Base-by-base conservation (phyloP, 176 grass and related monocot species). In the Ananas comosus region DNA sequence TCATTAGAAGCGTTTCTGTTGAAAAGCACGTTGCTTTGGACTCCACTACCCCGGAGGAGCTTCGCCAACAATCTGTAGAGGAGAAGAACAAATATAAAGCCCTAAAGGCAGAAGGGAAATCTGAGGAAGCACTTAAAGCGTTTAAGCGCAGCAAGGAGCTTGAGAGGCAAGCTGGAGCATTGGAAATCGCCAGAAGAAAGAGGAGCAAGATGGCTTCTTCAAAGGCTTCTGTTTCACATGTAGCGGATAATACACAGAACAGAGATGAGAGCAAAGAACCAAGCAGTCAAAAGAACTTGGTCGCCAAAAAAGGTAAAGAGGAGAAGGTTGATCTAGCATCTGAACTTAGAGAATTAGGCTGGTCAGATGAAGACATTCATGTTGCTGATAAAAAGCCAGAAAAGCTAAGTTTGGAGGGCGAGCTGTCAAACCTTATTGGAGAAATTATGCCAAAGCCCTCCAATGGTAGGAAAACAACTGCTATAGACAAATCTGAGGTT, bases 101-200 rank as follows among this genome's bases (percentile, higher is more conserved):
- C 27, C 64, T 92, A 3, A 97, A 90, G 78, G 88, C 86, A 25
- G 83, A 90, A 90, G 86, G 93, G 70, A 97, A 87, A 70, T 77
- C 93, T 72, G 88, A 90, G 63, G 81, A 97, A 82, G 93, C 93
- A 76, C 79, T 97, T 65, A 74, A 42, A 66, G 93, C 93, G 29
- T 97, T 92, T 79, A 97, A 97, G 65, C 82, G 63, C 85, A 84
- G 89, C 52, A 92, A 89, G 74, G 93, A 97, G 19, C 83, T 97
- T 50, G 89, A 92, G 76, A 92, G 80, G 76, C 93, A 97, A 81
- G 93, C 84, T 27, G 72, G 75, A 68, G 86, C 82, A 49, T 77
- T 97, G 67, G 93, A 90, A 78, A 63, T 81, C 68, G 76, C 81
- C 73, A 72, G 87, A 77, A 85, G 86, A 63, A 96, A 79, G 79